Evolutionary conservation across 345 rosid species (phyloP).

Genomic region (Salix arbutifolia): DNA sequence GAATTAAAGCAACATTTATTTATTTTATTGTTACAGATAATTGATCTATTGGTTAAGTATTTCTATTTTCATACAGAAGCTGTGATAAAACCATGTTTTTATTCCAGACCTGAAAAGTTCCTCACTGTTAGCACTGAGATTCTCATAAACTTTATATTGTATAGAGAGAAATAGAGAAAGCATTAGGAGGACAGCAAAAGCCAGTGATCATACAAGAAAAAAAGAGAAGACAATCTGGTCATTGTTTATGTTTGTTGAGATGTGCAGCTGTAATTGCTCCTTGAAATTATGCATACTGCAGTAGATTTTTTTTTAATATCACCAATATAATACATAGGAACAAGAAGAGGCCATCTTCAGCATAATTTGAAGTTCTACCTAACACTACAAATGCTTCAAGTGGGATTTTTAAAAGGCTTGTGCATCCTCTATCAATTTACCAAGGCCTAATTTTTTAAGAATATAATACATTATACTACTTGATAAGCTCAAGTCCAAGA

Average conservation of each 20-base stretch:
- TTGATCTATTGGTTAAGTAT: not conserved
- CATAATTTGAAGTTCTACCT: not conserved
- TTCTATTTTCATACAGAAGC: not conserved
- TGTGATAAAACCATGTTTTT: not conserved
- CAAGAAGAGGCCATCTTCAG: not conserved
- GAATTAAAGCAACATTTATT: no score
- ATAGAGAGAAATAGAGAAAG: not conserved
- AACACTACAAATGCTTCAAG: not conserved
- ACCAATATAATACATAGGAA: not conserved
- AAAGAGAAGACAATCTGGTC: not conserved
- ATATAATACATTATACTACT: not conserved
- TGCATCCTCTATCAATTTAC: not conserved
- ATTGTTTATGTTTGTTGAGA: not conserved
- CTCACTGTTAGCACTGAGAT: not conserved
- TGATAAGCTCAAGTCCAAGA: not conserved
- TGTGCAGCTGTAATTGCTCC: not conserved
- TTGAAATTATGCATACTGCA: not conserved
- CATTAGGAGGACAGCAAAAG: not conserved
- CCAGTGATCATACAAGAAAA: not conserved
- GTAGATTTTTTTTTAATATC: not conserved
- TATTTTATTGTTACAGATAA: no score
- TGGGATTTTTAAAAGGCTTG: not conserved
- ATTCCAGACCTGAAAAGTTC: not conserved
- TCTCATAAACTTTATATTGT: not conserved
- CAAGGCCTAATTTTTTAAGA: not conserved